Conservation (phyloP, 2,329 filamentous ascomycete species). For the Periconia digitata region DNA sequence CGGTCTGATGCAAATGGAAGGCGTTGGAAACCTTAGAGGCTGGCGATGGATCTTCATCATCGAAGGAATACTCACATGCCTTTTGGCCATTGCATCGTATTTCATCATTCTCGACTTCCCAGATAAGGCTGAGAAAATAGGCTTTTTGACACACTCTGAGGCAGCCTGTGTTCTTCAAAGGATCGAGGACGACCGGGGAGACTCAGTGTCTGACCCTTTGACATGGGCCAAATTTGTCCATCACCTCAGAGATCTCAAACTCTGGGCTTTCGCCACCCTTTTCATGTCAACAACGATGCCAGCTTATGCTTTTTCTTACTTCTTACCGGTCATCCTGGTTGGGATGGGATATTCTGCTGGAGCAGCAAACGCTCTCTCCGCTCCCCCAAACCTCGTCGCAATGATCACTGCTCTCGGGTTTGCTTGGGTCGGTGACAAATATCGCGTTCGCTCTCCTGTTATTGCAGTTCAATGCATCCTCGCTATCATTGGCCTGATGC, state of each 20-base stretch:
- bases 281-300: constrained; percentile 27
- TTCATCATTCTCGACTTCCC: constrained; percentile 33
- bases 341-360: constrained; percentile 24
- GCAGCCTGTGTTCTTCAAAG: constrained; percentile 17
- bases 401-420: constrained; percentile 25
- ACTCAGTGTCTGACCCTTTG: constrained; percentile 18
- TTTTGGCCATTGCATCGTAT: constrained; percentile 26
- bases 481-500: constrained; percentile 24
- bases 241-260: constrained; percentile 21
- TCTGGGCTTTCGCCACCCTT: constrained; percentile 22
- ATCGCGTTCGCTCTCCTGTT: constrained; percentile 24
- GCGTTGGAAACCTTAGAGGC: constrained; percentile 20
- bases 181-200: constrained; percentile 27
- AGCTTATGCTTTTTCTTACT: constrained; percentile 29
- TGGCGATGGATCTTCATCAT: constrained; percentile 36
- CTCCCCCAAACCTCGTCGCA: constrained; percentile 27
- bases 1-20: constrained; percentile 32
- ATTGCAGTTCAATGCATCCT: constrained; percentile 23
- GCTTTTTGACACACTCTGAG: constrained; percentile 10
- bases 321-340: constrained; percentile 29
- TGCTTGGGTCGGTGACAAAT: constrained; percentile 29
- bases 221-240: constrained; percentile 20
- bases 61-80: constrained; percentile 28
- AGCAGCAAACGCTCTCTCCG: constrained; percentile 20
- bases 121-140: constrained; percentile 21